Conservation (phyloP, 2,329 filamentous ascomycete species). For the Davidsoniella neocaledoniae region DNA sequence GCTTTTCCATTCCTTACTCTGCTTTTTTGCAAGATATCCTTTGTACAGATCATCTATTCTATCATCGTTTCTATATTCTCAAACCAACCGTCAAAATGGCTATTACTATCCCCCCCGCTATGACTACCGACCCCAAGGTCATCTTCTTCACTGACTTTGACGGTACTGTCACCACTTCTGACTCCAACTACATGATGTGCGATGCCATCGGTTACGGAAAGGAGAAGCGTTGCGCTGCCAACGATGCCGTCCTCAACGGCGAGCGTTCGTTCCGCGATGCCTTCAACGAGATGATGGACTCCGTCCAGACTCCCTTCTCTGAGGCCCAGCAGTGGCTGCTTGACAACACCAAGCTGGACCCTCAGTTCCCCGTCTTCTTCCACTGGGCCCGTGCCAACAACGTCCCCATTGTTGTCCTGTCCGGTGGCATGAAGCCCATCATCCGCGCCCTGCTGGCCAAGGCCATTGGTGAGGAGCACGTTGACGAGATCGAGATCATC, state of each 20-base stretch:
- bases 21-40: not conserved
- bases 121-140: constrained; percentile 59
- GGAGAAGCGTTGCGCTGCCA: constrained; percentile 52
- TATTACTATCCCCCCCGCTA: constrained; percentile 11
- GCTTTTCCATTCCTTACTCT: not conserved
- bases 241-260: constrained; percentile 58
- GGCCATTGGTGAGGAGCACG: constrained; percentile 59
- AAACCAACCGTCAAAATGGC: constrained; percentile 10
- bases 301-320: constrained; percentile 61
- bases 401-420: constrained; percentile 81
- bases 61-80: not conserved
- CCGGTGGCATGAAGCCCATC: constrained; percentile 81
- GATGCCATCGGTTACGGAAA: constrained; percentile 79
- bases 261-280: constrained; percentile 63
- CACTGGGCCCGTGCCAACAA: constrained; percentile 65
- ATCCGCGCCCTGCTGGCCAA: constrained; percentile 70
- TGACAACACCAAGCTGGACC: constrained; percentile 75
- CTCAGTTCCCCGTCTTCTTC: constrained; percentile 76
- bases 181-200: constrained; percentile 57
- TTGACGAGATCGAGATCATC: constrained; percentile 70
- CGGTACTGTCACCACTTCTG: constrained; percentile 70
- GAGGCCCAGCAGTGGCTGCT: constrained; percentile 66
- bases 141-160: constrained; percentile 99
- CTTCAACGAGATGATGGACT: constrained; percentile 87
- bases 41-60: not conserved